A percentile compares a stretch with the other conserved stretches of the same genome.
Conservation (phyloP, 345 rosid species). For the Anacardium occidentale region DNA sequence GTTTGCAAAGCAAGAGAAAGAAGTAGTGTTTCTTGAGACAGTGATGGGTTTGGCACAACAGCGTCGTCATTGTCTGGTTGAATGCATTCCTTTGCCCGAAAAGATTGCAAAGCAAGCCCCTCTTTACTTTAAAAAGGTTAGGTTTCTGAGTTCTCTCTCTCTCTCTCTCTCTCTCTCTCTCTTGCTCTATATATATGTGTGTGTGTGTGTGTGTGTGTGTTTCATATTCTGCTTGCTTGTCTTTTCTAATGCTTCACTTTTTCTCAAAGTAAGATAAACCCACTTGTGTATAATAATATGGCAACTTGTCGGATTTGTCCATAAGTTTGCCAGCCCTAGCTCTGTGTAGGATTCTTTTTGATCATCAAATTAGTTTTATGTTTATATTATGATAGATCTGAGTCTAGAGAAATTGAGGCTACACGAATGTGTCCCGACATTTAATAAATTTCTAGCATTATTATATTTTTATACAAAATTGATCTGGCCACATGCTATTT, state of each 20-base stretch:
- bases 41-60: conserved; percentile 82
- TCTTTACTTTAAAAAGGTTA: conserved; percentile 77
- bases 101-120: conserved; percentile 79
- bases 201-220: background rate
- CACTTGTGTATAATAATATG: background rate
- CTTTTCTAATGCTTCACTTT: background rate
- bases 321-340: background rate
- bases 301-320: background rate
- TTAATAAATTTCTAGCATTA: background rate
- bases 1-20: conserved; percentile 86
- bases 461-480: background rate
- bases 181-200: no score
- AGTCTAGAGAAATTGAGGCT: background rate
- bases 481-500: background rate
- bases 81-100: conserved; percentile 76
- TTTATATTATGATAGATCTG: background rate
- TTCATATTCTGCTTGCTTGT: conserved; percentile 12
- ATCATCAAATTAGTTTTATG: background rate
- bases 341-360: background rate
- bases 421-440: background rate
- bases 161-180: background rate
- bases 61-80: conserved; percentile 78
- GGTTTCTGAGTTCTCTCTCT: background rate
- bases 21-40: conserved; percentile 78
- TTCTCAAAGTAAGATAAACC: background rate